Evolutionary conservation across 495 filamentous ascomycete genomes (phyloP).

Genomic region (Lasiosphaeria miniovina): DNA sequence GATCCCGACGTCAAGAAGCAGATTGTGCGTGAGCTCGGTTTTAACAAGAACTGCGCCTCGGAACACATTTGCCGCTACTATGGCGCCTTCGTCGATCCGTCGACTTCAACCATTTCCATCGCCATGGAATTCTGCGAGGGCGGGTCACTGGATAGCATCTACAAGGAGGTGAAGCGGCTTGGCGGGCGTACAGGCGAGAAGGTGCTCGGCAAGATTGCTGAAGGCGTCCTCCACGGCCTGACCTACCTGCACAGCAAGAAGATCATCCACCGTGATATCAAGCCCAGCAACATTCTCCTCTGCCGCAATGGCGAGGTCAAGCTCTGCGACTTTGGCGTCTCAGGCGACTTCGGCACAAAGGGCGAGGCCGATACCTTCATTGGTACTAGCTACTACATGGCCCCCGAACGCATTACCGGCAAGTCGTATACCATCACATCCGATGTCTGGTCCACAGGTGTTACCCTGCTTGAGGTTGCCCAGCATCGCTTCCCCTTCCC

Average conservation of each 20-base stretch:
- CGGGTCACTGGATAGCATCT: slow-evolving; percentile 90
- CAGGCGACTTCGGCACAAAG: slow-evolving; percentile 96
- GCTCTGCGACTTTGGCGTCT: slow-evolving; percentile 97
- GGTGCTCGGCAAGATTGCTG: slow-evolving; percentile 95
- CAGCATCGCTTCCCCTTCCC: slow-evolving; percentile 98
- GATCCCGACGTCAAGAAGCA: slow-evolving; percentile 98
- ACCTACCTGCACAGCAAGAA: slow-evolving; percentile 95
- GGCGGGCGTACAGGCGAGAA: slow-evolving; percentile 96
- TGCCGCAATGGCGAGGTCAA: slow-evolving; percentile 92
- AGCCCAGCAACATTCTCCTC: slow-evolving; percentile 94
- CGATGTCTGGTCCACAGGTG: slow-evolving; percentile 95
- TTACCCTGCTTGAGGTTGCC: slow-evolving; percentile 93
- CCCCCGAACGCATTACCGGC: slow-evolving; percentile 94
- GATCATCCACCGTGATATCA: slow-evolving; percentile 99
- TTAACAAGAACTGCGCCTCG: slow-evolving; percentile 95
- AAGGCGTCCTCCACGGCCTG: slow-evolving; percentile 89
- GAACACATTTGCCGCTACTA: slow-evolving; percentile 96
- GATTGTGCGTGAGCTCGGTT: slow-evolving; percentile 89
- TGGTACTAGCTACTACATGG: slow-evolving; percentile 99
- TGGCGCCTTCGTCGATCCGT: slow-evolving; percentile 90
- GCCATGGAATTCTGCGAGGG: slow-evolving; percentile 99
- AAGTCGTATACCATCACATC: slow-evolving; percentile 98
- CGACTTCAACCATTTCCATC: slow-evolving; percentile 91
- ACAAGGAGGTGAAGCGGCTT: slow-evolving; percentile 92
- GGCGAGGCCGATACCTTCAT: slow-evolving; percentile 99